Conservation (phyloP, 108 stramenopile genomes). For the Nitzschia sp. region DNA sequence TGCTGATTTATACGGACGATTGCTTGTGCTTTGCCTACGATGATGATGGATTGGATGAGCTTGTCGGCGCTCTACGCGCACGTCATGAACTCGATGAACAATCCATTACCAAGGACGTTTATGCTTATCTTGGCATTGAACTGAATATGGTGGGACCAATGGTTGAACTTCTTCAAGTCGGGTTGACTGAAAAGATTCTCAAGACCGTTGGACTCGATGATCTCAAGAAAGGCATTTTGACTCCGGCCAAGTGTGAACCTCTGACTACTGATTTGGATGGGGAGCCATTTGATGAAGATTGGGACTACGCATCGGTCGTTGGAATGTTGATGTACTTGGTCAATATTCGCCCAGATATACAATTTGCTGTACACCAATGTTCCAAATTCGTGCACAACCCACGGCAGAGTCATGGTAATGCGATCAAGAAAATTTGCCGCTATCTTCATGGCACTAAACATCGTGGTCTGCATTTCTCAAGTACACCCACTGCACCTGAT, state of each 20-base stretch:
- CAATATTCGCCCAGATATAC: slow-evolving; percentile 38
- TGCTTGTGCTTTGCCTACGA: slow-evolving; percentile 3
- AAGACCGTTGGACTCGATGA: slow-evolving; percentile 16
- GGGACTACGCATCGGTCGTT: slow-evolving; percentile 23
- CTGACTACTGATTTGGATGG: slow-evolving; percentile 24
- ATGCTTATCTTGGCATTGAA: no score
- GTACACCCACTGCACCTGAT: neutral
- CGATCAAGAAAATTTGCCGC: slow-evolving; percentile 48
- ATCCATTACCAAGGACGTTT: slow-evolving; percentile 29
- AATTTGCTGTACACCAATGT: slow-evolving; percentile 18
- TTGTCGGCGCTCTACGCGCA: slow-evolving; percentile 14
- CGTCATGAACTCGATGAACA: slow-evolving; percentile 21
- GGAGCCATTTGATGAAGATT: slow-evolving; percentile 23
- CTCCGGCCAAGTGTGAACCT: neutral
- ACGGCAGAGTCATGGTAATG: slow-evolving; percentile 30
- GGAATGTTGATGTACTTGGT: slow-evolving; percentile 38
- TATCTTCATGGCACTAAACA: slow-evolving; percentile 44
- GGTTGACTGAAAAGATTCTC: neutral
- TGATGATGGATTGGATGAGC: neutral
- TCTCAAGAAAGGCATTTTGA: neutral
- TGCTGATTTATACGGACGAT: slow-evolving; percentile 54
- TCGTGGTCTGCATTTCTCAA: slow-evolving; percentile 43
- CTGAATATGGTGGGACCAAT: no score
- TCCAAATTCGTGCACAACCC: slow-evolving; percentile 5
- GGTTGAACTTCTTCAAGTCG: neutral